A percentile compares a stretch with the other conserved stretches of the same genome.
Evolutionary conservation across 352 stramenopile genomes (phyloP).

Genomic region (Elongisporangium prolatum): DNA sequence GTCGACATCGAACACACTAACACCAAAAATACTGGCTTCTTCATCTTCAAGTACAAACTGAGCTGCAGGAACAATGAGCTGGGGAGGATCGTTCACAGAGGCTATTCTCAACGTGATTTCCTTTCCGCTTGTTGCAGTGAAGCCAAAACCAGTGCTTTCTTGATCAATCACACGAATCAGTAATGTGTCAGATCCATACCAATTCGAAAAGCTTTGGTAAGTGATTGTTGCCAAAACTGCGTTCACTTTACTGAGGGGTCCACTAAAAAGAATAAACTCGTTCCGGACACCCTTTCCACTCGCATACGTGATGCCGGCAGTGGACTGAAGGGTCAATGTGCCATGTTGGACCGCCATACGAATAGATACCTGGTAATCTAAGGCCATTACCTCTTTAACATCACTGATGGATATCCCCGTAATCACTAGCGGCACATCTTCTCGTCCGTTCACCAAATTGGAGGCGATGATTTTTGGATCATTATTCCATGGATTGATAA

Average conservation of each 20-base stretch:
- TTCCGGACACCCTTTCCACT: constrained; percentile 41
- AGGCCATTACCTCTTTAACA: constrained; percentile 34
- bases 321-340: constrained; percentile 43
- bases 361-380: constrained; percentile 62
- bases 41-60: constrained; percentile 58
- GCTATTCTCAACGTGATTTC: constrained; percentile 29
- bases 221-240: constrained; percentile 32
- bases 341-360: constrained; percentile 52
- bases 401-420: constrained; percentile 39
- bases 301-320: constrained; percentile 54
- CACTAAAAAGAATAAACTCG: constrained; percentile 63
- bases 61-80: constrained; percentile 40
- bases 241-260: constrained; percentile 56
- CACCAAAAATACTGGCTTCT: constrained; percentile 58
- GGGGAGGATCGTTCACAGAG: constrained; percentile 62
- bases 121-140: constrained; percentile 27
- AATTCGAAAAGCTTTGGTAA: constrained; percentile 66
- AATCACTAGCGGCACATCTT: constrained; percentile 49
- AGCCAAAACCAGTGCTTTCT: constrained; percentile 52
- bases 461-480: constrained; percentile 46
- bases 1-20: constrained; percentile 59
- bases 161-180: constrained; percentile 54
- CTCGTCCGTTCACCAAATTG: constrained; percentile 22
- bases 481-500: constrained; percentile 67
- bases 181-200: constrained; percentile 64